Evolutionary conservation across 495 filamentous ascomycete genomes (phyloP), one percentile per base, ranked within the genome.

Genomic region (Aspergillus kassunensis): DNA sequence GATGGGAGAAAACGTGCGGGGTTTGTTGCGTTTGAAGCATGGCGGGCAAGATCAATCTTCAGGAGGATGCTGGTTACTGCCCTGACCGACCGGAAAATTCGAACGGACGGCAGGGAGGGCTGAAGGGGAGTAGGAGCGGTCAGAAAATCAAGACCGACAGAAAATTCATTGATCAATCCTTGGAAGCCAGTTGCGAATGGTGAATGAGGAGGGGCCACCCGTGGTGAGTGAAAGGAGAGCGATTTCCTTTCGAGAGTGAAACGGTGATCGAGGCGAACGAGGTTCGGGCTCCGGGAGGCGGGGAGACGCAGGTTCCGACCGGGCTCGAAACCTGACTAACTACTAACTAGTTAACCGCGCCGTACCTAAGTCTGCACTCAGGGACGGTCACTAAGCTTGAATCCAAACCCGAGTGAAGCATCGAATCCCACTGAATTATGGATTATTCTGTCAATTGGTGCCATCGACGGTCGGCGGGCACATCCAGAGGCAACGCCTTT

Each of bases 1-100:
- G 89, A 68, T 88, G 84, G 27, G 83, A 81, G 66, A 84, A 87
- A 54, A 86, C 72, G 77, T 86, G 81, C 56, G 78, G 76, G 48
- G 67, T 71, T 65, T 75, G n/a, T n/a, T n/a, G 73, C 67, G 73
- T 69, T 70, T 75, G 72, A 47, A 76, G 70, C 73, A 76, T 76
- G 68, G 58, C 71, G 71, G 63, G 64, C 62, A 49, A 60, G 57
- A 58, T 62, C 57, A 67, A 65, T 68, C 57, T 62, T 67, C 64
- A 65, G 60, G 55, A 57, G 63, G 24, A 59, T 59, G 56, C 44
- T 65, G 51, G 56, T 42, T 53, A 52, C 44, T 49, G 46, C 40
- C 53, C 42, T 60, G 51, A 44, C 54, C 59, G 58, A 60, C 56
- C 56, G 49, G 50, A 46, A 46, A 42, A 44, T 39, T 44, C 51